Evolutionary conservation across 2,329 filamentous ascomycete genomes (phyloP), one percentile per base, ranked within the genome.

Genomic region (Phyllosticta citrichinensis): DNA sequence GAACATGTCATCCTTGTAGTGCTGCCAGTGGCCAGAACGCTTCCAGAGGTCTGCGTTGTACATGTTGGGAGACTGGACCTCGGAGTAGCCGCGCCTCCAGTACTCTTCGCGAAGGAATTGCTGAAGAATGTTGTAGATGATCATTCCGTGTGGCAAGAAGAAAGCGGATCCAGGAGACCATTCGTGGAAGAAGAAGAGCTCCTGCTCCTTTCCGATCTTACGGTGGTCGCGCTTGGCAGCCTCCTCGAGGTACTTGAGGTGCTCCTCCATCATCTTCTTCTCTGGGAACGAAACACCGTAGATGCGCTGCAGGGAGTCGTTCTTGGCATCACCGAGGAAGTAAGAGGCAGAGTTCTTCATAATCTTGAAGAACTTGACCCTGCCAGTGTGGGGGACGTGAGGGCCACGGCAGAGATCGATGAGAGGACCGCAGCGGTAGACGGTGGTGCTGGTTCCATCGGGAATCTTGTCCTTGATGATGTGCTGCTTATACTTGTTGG

Each of bases 401-500:
- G 94, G 94, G 47, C 94, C 94, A 73, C 91, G 85, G 80, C 94
- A 97, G 65, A 97, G 79, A 82, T 99, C 94, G 69, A 97, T 96
- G 61, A 97, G 80, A 14, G 91, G 91, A 62, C 94, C 94, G 70
- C 91, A 95, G 65, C 91, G 86, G 76, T 97, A 99, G 51, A 97
- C 93, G 10, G 94, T 97, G 72, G 91, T 96, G 72, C 83, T 90
- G 61, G 91, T 92, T 67, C 91, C 91, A 67, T 96, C 91, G 50
- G 87, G 81, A 63, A 97, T 89, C 76, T 95, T 91, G 79, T 91
- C 88, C 68, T 91, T 87, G 78, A 99, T 97, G 75, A 97, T 96
- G 75, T 97, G 89, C 73, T 96, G 86, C 83, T 99, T 97, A 81
- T 96, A 97, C 74, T 94, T 94, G 82, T 95, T 97, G 81, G 96